Conservation (phyloP, 2,329 filamentous ascomycete species). For the Stachybotrys echinatus region DNA sequence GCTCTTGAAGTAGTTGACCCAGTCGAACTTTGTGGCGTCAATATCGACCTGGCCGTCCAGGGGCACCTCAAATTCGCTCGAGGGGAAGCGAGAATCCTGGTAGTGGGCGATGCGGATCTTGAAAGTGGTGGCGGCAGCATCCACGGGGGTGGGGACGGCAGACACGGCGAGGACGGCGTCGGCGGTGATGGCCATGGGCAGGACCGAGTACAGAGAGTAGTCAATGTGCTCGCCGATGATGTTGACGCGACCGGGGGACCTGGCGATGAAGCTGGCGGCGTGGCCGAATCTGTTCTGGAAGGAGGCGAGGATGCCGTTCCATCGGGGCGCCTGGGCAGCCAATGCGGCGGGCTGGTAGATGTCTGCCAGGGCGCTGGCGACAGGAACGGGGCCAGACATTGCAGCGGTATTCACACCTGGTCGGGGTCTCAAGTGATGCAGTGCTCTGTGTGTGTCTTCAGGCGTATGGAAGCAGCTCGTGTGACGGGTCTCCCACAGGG, state of each 20-base stretch:
- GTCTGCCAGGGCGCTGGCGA: slow-evolving; percentile 67
- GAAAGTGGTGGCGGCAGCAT: slow-evolving; percentile 48
- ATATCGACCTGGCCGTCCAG: slow-evolving; percentile 63
- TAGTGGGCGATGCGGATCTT: slow-evolving; percentile 78
- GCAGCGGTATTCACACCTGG: not conserved
- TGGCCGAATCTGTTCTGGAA: slow-evolving; percentile 69
- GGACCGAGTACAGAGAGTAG: slow-evolving; percentile 92
- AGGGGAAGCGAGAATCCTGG: slow-evolving; percentile 67
- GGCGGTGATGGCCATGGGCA: slow-evolving; percentile 91
- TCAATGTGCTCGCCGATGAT: slow-evolving; percentile 99
- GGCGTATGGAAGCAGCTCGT: too few relatives aligned
- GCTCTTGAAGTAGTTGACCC: slow-evolving; percentile 98
- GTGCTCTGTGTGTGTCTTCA: too few relatives aligned
- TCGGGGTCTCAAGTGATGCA: not conserved
- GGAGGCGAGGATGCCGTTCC: slow-evolving; percentile 64
- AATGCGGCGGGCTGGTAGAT: slow-evolving; percentile 78
- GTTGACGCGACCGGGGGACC: slow-evolving; percentile 92
- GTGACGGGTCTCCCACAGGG: too few relatives aligned
- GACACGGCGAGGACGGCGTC: slow-evolving; percentile 84
- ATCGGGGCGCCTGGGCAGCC: slow-evolving; percentile 63
- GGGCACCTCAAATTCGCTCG: slow-evolving; percentile 69
- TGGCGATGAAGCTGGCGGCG: slow-evolving; percentile 72
- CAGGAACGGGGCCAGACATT: slow-evolving; percentile 62
- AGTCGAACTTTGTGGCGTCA: slow-evolving; percentile 80
- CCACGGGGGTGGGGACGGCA: slow-evolving; percentile 42